Base-by-base conservation (phyloP, 2,329 filamentous ascomycete species). In the Penicillium sp. region DNA sequence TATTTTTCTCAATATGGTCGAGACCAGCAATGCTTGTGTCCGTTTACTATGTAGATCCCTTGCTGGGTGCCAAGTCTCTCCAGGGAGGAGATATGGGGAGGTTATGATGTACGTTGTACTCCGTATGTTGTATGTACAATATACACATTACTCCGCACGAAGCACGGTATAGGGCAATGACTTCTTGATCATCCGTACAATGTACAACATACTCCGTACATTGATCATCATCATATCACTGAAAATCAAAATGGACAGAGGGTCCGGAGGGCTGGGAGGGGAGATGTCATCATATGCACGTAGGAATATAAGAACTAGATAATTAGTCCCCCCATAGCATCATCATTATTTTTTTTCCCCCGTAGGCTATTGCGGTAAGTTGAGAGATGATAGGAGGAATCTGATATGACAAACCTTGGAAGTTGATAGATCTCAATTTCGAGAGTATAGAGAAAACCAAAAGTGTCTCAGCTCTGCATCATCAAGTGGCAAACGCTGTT, bases 221-320 rank as follows among this genome's bases (percentile, higher is more conserved):
- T 16, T 29, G 23, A 41, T 49, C 45, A 47, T 32, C 35, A 52
- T 53, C 38, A 53, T 53, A 36, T 40, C 48, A 55, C 29, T 13
- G n/a, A 40, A 44, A 32, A 30, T 42, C 9, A 39, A 47, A 49
- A 46, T 45, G 35, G 51, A 55, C 41, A 32, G 18, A 10, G 36
- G 30, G 45, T 49, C 41, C 42, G 34, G 39, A 49, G 32, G 39
- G 48, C 42, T 57, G 58, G 26, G 16, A 11, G 14, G 26, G 27
- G n/a, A 27, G 18, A 53, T 53, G 43, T 53, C 61, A 63, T 63
- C 61, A 64, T 62, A 58, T 55, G 40, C 47, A 64, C 58, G 56
- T 57, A 51, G 55, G 13, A 36, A 39, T 34, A 59, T 48, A 44
- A 47, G 29, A 16, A 2, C 27, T 41, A 39, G 19, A 36, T 26